Base-by-base conservation (phyloP, 805 yeast genomes). In the Saturnispora galanensis region DNA sequence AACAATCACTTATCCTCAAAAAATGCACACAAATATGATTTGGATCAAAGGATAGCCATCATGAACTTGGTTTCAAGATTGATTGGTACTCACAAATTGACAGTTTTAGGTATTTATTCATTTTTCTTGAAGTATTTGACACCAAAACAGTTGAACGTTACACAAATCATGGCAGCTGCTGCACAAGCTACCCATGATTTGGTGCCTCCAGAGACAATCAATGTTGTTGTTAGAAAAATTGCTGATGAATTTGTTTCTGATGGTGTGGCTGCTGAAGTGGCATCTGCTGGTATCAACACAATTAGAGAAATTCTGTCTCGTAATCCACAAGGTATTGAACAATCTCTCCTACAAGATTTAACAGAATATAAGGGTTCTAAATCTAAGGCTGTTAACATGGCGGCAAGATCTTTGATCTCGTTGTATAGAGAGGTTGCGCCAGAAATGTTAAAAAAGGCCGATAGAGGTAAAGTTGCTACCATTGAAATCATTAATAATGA, bases 201-300 rank as follows among this genome's bases (percentile, higher is more conserved):
- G 56, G 96, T 93, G 7, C 99, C 99, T 21, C 98, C 99, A 5
- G 99, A 93, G 61, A 77, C 80, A 12, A 75, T 93, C 48, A 69
- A 74, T 38, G 81, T 81, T 41, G 79, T 93, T 53, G 81, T 93
- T 9, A 77, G 96, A 47, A 93, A 90, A 59, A 79, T 93, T 52
- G 97, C 98, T 1, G 95, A 93, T 65, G 98, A 93, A 65, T 93
- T 93, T 57, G 96, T 93, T 21, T 84, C 95, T 53, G 97, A 93
- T 59, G 99, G 99, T 72, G 98, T 93, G 34, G 88, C 97, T 12
- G 80, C 95, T 31, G 96, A 93, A 65, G 99, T 89, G 44, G 97
- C 97, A 5, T 88, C 97, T 43, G 97, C 97, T 4, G 99, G 99
- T 57, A 73, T 93, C 52, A 93, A 93, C 64, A 85, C 97, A 3